phyloP scores from a whole-genome alignment of 805 yeast genomes.

The Myxozyma vanderwaltii region DNA sequence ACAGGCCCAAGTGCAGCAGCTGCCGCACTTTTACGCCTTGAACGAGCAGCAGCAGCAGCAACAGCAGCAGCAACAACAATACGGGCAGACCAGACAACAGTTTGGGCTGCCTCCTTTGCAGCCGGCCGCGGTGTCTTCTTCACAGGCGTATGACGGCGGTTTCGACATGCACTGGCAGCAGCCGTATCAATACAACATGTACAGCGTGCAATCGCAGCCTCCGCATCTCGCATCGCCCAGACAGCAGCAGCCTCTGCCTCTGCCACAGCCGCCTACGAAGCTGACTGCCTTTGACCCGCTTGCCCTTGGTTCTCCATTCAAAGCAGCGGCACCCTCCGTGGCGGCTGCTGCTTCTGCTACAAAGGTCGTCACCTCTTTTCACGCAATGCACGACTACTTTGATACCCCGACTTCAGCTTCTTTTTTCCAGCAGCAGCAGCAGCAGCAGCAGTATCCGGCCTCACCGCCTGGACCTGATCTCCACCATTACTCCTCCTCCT shows the following conservation, averaged over 20 bases:
- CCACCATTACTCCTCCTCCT: neutral
- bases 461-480: conserved; percentile 3
- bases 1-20: conserved; percentile 22
- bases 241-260: conserved; percentile 30
- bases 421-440: neutral
- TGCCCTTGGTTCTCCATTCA: neutral
- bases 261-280: conserved; percentile 22
- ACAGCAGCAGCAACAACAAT: conserved; percentile 5
- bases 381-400: conserved; percentile 28
- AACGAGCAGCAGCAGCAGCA: conserved; percentile 32
- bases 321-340: conserved; percentile 20
- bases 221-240: conserved; percentile 31
- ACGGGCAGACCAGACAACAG: neutral
- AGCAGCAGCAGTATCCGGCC: neutral
- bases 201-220: conserved; percentile 24
- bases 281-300: neutral
- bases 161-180: conserved; percentile 24
- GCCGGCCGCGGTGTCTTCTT: neutral
- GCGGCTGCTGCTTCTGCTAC: no score
- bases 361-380: conserved; percentile 10
- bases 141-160: neutral
- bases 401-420: conserved; percentile 7
- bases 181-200: conserved; percentile 28
- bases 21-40: conserved; percentile 19
- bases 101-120: neutral